A percentile compares a stretch with the other conserved stretches of the same genome.
These are phyloP conservation scores for Cryptosporidium andersoni DNA, from an alignment of 169 alveolate species.

Conservation along the genomic window DNA sequence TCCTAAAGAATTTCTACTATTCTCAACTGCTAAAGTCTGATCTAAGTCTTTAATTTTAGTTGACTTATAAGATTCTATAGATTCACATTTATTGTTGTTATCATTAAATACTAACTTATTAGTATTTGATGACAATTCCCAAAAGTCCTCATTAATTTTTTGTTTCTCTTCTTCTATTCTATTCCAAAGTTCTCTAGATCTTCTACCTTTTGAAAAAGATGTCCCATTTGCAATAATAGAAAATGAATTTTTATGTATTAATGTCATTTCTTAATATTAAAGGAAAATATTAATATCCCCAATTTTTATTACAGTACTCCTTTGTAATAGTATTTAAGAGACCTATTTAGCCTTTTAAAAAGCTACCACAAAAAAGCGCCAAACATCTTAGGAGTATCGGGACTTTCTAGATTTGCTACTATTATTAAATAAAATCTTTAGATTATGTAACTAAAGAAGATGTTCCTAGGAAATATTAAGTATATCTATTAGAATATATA, in stretches of 20 bases:
- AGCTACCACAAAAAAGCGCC: no score
- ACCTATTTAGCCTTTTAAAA: no score
- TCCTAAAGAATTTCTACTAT: slow-evolving; percentile 21
- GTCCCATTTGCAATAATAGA: slow-evolving; percentile 63
- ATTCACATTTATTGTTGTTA: neutral
- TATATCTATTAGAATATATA: no score
- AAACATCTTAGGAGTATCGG: no score
- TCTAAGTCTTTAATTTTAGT: neutral
- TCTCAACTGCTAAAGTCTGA: neutral
- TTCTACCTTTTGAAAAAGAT: slow-evolving; percentile 54
- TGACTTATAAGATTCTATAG: neutral
- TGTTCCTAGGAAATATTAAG: no score
- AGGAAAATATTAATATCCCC: no score
- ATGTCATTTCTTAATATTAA: neutral
- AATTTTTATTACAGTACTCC: no score
- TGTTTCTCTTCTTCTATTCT: slow-evolving; percentile 25
- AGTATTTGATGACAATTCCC: neutral
- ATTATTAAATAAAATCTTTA: no score
- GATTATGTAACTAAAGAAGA: no score
- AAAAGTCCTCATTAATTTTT: neutral
- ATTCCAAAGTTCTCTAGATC: slow-evolving; percentile 64
- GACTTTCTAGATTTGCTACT: no score
- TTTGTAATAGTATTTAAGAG: no score
- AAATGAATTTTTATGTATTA: slow-evolving; percentile 24
- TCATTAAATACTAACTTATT: neutral